Percentiles rank a stretch among this genome's conserved stretches.
These are phyloP conservation scores for Lipomyces spencermartinsiae DNA, from an alignment of 805 yeast genomes.

Conservation along the genomic window DNA sequence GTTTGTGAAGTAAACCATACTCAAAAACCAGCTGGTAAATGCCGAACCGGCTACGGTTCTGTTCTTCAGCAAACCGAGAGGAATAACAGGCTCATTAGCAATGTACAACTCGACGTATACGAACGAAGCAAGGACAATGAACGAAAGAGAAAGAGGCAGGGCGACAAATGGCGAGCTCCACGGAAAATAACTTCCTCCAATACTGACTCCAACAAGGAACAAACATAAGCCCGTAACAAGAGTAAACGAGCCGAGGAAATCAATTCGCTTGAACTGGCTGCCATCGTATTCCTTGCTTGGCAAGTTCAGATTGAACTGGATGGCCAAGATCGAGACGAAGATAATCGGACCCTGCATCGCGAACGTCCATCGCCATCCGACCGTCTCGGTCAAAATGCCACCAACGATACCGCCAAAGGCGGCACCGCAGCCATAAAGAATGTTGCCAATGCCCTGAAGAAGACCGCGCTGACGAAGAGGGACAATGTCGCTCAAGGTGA, in stretches of 20 bases:
- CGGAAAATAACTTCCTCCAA: conserved; percentile 63
- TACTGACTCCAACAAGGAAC: conserved; percentile 67
- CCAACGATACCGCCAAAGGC: conserved; percentile 68
- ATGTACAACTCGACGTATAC: conserved; percentile 57
- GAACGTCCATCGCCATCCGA: conserved; percentile 69
- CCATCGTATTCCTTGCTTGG: conserved; percentile 46
- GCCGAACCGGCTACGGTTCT: conserved; percentile 70
- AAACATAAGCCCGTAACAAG: conserved; percentile 63
- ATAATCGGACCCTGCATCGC: conserved; percentile 50
- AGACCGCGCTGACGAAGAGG: conserved; percentile 77
- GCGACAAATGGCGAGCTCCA: conserved; percentile 55
- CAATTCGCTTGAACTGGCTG: conserved; percentile 63
- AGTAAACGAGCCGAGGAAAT: conserved; percentile 65
- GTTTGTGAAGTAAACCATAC: conserved; percentile 68
- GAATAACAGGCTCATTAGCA: conserved; percentile 71
- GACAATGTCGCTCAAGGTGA: conserved; percentile 76
- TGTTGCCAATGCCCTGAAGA: conserved; percentile 82
- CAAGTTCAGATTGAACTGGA: conserved; percentile 41
- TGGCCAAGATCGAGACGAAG: conserved; percentile 49
- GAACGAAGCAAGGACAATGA: conserved; percentile 50
- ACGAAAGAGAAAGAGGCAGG: conserved; percentile 47
- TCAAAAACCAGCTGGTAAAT: conserved; percentile 70
- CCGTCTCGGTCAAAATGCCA: conserved; percentile 58
- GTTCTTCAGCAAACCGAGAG: conserved; percentile 60
- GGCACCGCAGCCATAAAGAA: conserved; percentile 78